phyloP scores from a whole-genome alignment of 805 yeast genomes.

The Pichia rugopelliculosa region DNA sequence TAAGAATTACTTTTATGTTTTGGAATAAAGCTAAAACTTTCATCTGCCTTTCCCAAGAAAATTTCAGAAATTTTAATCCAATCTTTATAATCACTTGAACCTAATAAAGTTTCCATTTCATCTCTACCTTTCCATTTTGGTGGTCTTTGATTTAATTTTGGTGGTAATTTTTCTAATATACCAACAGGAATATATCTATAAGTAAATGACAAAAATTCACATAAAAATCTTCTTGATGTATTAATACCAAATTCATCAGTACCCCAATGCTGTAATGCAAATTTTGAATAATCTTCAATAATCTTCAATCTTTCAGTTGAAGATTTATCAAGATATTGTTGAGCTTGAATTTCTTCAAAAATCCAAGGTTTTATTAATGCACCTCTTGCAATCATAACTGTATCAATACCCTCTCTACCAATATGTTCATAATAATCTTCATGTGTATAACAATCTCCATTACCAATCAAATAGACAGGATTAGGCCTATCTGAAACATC shows the following conservation, averaged over 20 bases:
- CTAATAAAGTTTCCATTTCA: conserved; percentile 85
- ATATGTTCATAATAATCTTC: conserved; percentile 82
- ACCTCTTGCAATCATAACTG: conserved; percentile 97
- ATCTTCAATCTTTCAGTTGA: conserved; percentile 84
- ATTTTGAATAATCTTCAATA: conserved; percentile 59
- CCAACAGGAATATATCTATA: conserved; percentile 95
- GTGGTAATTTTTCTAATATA: conserved; percentile 79
- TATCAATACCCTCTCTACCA: conserved; percentile 64
- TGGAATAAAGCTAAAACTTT: conserved; percentile 72
- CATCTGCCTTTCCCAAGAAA: conserved; percentile 85
- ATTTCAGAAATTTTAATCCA: conserved; percentile 95
- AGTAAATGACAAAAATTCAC: conserved; percentile 91
- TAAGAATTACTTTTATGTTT: conserved; percentile 92
- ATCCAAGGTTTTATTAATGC: conserved; percentile 99
- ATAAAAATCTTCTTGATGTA: conserved; percentile 79
- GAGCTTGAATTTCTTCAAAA: conserved; percentile 86
- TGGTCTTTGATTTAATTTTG: conserved; percentile 87
- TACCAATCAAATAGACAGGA: conserved; percentile 81
- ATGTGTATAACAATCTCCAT: conserved; percentile 84
- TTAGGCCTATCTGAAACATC: conserved; percentile 43
- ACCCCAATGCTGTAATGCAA: conserved; percentile 96
- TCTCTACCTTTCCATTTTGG: conserved; percentile 89
- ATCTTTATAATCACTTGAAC: conserved; percentile 76
- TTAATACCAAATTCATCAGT: conserved; percentile 91
- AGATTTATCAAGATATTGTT: conserved; percentile 83